Conservation (phyloP, 225 moss, liverwort and hornwort species). For the Neckera pumila region DNA sequence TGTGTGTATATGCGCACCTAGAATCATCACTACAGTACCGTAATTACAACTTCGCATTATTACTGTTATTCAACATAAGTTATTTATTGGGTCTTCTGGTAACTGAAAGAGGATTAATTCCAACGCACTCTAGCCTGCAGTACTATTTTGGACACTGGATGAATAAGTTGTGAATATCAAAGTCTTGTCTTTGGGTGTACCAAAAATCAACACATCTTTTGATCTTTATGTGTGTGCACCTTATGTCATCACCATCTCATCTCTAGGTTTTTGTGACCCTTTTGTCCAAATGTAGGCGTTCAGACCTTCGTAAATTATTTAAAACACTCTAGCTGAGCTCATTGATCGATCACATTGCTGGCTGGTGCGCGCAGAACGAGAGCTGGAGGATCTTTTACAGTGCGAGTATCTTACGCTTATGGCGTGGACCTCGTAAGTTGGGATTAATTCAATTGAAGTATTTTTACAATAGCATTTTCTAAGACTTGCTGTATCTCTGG, state of each 20-base stretch:
- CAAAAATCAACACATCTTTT: not conserved
- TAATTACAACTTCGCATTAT: not conserved
- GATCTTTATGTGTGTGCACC: too few relatives aligned
- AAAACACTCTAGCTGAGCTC: not conserved
- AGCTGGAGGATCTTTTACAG: not conserved
- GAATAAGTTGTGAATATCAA: not conserved
- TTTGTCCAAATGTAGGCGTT: not conserved
- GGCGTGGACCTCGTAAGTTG: not conserved
- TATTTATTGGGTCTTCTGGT: not conserved
- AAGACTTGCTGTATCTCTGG: not conserved
- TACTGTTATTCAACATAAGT: not conserved
- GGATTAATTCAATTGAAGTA: not conserved
- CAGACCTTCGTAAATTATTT: too few relatives aligned
- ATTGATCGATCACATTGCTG: not conserved
- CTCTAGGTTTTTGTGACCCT: not conserved
- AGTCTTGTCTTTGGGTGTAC: not conserved
- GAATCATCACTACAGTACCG: not conserved
- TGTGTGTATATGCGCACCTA: too few relatives aligned
- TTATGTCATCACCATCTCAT: not conserved
- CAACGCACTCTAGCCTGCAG: not conserved
- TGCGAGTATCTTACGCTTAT: not conserved
- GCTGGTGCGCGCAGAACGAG: too few relatives aligned
- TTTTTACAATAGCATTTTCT: not conserved
- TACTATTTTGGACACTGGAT: too few relatives aligned
- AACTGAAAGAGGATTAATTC: not conserved